Percentiles rank a stretch among this genome's conserved stretches.
Evolutionary conservation across 768 basidiomycete genomes (phyloP).

Genomic region (Cystofilobasidium macerans): DNA sequence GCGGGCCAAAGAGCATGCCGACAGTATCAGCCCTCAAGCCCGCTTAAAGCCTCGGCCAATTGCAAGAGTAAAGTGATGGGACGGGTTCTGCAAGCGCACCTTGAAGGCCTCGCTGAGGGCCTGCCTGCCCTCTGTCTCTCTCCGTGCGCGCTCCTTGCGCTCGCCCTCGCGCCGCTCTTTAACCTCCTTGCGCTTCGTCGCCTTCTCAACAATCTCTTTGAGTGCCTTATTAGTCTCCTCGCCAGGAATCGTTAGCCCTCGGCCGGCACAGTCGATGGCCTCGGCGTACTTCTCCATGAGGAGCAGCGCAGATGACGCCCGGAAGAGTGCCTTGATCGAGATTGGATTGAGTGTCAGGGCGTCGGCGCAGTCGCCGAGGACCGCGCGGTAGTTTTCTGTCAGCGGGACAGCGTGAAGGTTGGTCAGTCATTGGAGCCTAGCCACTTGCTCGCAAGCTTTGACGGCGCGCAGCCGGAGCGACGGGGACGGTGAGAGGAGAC

Average conservation of each 20-base stretch:
- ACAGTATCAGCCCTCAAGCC: no score
- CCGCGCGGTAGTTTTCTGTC: constrained; percentile 76
- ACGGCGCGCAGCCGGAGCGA: background rate
- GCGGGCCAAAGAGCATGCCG: background rate
- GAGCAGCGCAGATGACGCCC: constrained; percentile 66
- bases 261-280: constrained; percentile 66
- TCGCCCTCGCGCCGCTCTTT: constrained; percentile 9
- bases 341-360: constrained; percentile 53
- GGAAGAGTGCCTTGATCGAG: constrained; percentile 74
- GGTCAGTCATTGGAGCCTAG: constrained; percentile 32
- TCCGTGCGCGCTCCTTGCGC: constrained; percentile 31
- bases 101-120: constrained; percentile 52
- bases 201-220: constrained; percentile 37
- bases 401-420: constrained; percentile 4
- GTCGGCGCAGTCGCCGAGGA: constrained; percentile 70
- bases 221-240: constrained; percentile 32
- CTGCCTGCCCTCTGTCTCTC: constrained; percentile 43
- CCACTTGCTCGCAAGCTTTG: constrained; percentile 67
- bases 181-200: constrained; percentile 44
- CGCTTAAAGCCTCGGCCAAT: no score
- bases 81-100: no score
- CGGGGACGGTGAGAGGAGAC: background rate
- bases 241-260: constrained; percentile 53
- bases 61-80: no score
- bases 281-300: constrained; percentile 66